phyloP scores from a whole-genome alignment of 257 asterid genomes.

The Coffea eugenioides region DNA sequence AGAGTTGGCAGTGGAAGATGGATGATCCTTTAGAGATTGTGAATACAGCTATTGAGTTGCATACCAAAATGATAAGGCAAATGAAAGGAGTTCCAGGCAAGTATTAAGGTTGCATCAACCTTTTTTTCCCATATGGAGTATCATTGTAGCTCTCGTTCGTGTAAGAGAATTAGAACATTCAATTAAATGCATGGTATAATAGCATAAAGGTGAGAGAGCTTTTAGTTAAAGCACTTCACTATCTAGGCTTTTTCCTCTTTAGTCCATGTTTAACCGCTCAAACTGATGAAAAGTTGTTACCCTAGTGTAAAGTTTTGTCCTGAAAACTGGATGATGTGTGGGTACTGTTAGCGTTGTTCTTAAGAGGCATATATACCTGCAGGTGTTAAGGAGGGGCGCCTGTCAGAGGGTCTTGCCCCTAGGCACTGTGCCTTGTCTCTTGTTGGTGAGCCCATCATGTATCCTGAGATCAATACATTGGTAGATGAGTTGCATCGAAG shows the following conservation, averaged over 20 bases:
- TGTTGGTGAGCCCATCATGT: conserved; percentile 99
- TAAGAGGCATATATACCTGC: conserved; percentile 26
- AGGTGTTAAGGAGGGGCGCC: conserved; percentile 90
- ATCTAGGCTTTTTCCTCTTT: neutral
- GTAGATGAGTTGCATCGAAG: conserved; percentile 84
- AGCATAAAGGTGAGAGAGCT: neutral
- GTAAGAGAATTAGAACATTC: neutral
- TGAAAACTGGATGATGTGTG: neutral
- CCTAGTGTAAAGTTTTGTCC: neutral
- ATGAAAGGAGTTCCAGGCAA: conserved; percentile 99
- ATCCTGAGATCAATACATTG: conserved; percentile 89
- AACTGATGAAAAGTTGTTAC: neutral
- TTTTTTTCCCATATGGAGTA: neutral
- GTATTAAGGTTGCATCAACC: conserved; percentile 9
- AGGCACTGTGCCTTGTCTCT: conserved; percentile 97
- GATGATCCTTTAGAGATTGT: conserved; percentile 90
- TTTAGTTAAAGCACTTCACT: neutral
- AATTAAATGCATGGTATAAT: neutral
- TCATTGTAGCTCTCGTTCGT: neutral
- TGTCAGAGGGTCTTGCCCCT: conserved; percentile 90
- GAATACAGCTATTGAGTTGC: conserved; percentile 80
- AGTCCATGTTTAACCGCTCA: neutral
- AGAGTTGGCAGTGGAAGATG: conserved; percentile 99
- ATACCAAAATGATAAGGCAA: conserved; percentile 89
- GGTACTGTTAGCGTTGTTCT: conserved; percentile 9